Conservation (phyloP, 1,284 basidiomycete species). For the Moesziomyces parantarcticus region DNA sequence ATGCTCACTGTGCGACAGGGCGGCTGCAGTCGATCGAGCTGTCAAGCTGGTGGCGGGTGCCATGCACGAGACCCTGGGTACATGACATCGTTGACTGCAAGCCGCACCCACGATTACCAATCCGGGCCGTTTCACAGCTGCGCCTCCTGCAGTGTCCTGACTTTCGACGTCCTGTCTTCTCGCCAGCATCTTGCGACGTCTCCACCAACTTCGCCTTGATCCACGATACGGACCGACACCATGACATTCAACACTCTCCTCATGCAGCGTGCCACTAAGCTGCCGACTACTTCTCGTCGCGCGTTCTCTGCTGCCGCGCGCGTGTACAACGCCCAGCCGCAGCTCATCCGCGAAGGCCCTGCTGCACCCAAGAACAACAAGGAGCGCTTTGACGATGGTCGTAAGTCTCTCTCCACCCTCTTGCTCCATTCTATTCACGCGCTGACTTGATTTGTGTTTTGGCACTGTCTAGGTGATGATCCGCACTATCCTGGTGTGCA, state of each 20-base stretch:
- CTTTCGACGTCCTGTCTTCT: background rate
- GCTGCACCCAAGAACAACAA: slow-evolving; percentile 30
- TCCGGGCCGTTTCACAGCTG: background rate
- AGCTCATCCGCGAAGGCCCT: slow-evolving; percentile 42
- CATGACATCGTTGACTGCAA: slow-evolving; percentile 5
- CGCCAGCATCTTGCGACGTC: background rate
- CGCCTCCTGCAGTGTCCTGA: too few relatives aligned
- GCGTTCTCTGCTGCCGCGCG: slow-evolving; percentile 12
- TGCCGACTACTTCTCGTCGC: slow-evolving; percentile 10
- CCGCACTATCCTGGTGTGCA: slow-evolving; percentile 41
- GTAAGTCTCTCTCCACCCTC: slow-evolving; percentile 15
- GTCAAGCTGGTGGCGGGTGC: too few relatives aligned
- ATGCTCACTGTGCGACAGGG: background rate
- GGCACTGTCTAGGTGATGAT: slow-evolving; percentile 42
- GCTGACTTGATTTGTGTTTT: background rate
- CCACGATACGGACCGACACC: background rate
- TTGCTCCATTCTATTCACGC: background rate
- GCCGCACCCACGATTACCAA: slow-evolving; percentile 16
- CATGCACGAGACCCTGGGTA: slow-evolving; percentile 9
- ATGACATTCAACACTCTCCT: slow-evolving; percentile 21
- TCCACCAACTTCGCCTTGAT: background rate
- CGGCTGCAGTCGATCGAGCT: background rate
- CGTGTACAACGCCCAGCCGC: slow-evolving; percentile 18
- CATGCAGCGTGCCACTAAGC: slow-evolving; percentile 11
- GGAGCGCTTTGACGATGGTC: slow-evolving; percentile 41